phyloP scores from a whole-genome alignment of 768 basidiomycete genomes.

The Auriscalpium vulgare region DNA sequence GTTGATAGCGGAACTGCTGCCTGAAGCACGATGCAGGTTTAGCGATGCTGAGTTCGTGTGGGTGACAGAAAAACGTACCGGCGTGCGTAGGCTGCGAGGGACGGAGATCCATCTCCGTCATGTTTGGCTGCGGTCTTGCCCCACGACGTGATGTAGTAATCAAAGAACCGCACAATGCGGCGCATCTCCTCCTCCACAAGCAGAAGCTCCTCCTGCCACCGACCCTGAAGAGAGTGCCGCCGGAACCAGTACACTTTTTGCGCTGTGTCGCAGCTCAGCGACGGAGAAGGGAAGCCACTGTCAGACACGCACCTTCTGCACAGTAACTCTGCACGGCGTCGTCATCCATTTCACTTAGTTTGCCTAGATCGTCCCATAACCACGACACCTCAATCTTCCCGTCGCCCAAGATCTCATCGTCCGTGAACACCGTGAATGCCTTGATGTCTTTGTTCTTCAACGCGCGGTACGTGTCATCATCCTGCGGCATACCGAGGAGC shows the following conservation, averaged over 20 bases:
- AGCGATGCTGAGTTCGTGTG: too few relatives aligned
- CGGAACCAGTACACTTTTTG: conserved; percentile 9
- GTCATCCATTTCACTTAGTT: background rate
- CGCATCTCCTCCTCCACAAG: conserved; percentile 11
- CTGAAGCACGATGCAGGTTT: too few relatives aligned
- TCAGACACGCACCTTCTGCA: background rate
- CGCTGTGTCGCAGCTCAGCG: background rate
- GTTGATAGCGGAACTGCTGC: too few relatives aligned
- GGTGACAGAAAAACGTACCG: background rate
- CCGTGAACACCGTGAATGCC: background rate
- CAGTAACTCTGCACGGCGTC: background rate
- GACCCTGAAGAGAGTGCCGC: background rate
- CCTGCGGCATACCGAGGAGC: background rate
- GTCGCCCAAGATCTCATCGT: background rate
- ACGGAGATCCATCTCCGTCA: background rate
- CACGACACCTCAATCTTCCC: background rate
- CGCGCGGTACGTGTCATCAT: background rate
- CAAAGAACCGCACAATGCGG: conserved; percentile 6
- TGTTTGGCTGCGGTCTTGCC: background rate
- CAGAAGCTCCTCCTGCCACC: conserved; percentile 3
- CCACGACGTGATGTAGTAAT: background rate
- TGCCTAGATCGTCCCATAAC: background rate
- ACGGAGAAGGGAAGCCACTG: too few relatives aligned
- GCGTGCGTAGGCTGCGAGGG: background rate
- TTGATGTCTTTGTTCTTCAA: background rate